Evolutionary conservation across 1,284 basidiomycete genomes (phyloP), one percentile per base, ranked within the genome.

Genomic region (Melampsora larici-populina): DNA sequence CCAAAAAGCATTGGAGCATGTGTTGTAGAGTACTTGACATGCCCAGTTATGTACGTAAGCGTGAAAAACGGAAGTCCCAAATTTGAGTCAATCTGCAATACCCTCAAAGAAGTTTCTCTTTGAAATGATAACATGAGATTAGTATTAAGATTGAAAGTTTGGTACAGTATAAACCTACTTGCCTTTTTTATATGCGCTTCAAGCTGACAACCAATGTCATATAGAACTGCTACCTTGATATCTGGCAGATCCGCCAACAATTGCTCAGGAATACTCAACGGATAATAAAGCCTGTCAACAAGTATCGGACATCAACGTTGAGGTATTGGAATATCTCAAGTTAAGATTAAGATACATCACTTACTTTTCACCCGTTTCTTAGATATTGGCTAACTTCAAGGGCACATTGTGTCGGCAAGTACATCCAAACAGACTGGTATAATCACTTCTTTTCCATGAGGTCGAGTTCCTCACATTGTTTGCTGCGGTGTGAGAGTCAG

Each of bases 181-280:
- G 51, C 36, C 67, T 69, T 69, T 18, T 17, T 69, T 6, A 69
- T 24, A 49, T 69, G 67, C 13, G 67, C 29, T 48, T 69, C 67
- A 24, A 69, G 46, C 7, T 69, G 67, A 49, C 67, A 69, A 7
- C 36, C 36, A n/a, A n/a, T n/a, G n/a, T n/a, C n/a, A n/a, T n/a
- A n/a, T n/a, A n/a, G n/a, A n/a, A n/a, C n/a, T n/a, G n/a, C n/a
- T n/a, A n/a, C n/a, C n/a, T n/a, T n/a, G n/a, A n/a, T n/a, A n/a
- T n/a, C n/a, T n/a, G n/a, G n/a, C n/a, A n/a, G n/a, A n/a, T n/a
- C n/a, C n/a, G n/a, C n/a, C n/a, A n/a, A n/a, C n/a, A n/a, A n/a
- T n/a, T n/a, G n/a, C n/a, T n/a, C n/a, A n/a, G n/a, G n/a, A n/a
- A n/a, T n/a, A n/a, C n/a, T n/a, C n/a, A n/a, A n/a, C n/a, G n/a